phyloP scores from a whole-genome alignment of 306 rosid genomes.

The Vachellia pachyceras region DNA sequence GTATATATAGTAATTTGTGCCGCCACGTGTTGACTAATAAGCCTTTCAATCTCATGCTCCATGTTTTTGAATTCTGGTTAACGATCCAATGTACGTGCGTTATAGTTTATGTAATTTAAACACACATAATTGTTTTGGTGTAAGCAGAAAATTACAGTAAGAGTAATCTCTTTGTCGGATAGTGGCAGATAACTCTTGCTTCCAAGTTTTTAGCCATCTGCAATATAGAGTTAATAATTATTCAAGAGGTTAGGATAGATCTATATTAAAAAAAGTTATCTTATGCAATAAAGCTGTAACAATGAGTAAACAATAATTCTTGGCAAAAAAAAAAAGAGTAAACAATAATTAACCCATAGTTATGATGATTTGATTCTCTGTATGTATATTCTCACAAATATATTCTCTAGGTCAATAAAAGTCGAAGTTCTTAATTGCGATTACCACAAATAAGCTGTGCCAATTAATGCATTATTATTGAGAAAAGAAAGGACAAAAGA shows the following conservation, averaged over 20 bases:
- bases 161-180: conserved; percentile 27
- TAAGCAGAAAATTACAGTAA: not conserved
- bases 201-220: conserved; percentile 20
- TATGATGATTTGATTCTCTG: conserved; percentile 16
- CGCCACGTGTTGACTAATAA: not conserved
- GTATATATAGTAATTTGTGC: conserved; percentile 19
- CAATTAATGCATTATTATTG: conserved; percentile 33
- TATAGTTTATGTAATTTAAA: not conserved
- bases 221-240: not conserved
- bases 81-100: conserved; percentile 3
- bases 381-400: not conserved
- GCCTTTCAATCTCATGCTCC: not conserved
- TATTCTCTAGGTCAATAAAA: conserved; percentile 33
- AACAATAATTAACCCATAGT: conserved; percentile 11
- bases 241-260: not conserved
- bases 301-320: too few species aligned
- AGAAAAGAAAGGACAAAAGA: conserved; percentile 47
- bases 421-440: conserved; percentile 35
- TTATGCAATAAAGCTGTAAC: conserved; percentile 29
- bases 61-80: conserved; percentile 18
- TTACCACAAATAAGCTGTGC: conserved; percentile 28
- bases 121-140: conserved; percentile 22
- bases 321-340: too few species aligned
- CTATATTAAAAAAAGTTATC: conserved; percentile 16
- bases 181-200: conserved; percentile 27